Evolutionary conservation across 2,329 filamentous ascomycete species (phyloP).

Genomic region (Talaromyces rugulosus): DNA sequence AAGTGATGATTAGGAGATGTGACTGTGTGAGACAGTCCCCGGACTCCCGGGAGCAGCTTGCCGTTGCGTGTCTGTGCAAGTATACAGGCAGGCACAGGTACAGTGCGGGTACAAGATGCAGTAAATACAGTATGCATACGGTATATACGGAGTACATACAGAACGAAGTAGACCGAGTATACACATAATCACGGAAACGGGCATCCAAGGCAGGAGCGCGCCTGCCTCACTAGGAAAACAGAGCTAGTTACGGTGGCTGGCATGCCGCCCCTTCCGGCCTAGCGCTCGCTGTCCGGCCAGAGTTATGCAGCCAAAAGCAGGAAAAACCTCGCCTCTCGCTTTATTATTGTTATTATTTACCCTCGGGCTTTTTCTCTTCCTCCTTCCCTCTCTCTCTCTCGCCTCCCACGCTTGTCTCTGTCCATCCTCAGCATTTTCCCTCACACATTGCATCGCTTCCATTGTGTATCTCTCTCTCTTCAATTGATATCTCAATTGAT

Average conservation of each 20-base stretch:
- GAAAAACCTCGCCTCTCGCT: background rate
- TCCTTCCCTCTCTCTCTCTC: background rate
- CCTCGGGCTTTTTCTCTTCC: background rate
- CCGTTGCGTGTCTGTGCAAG: background rate
- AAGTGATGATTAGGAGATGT: background rate
- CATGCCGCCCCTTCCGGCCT: conserved; percentile 5
- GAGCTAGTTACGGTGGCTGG: background rate
- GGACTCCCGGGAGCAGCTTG: background rate
- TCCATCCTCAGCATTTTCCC: background rate
- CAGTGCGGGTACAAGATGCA: too few relatives aligned
- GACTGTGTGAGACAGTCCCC: background rate
- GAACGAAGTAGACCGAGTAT: too few relatives aligned
- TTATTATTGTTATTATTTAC: background rate
- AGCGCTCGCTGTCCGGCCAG: background rate
- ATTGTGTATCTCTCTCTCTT: background rate
- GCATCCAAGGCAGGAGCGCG: background rate
- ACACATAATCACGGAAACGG: too few relatives aligned
- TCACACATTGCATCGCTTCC: background rate
- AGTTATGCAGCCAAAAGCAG: background rate
- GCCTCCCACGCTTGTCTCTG: background rate
- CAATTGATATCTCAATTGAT: background rate
- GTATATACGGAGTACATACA: background rate
- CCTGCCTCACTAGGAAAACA: background rate
- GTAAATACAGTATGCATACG: background rate
- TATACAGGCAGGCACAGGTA: too few relatives aligned